Base-by-base conservation (phyloP, 1,139 yeast species). In the Diutina siamensis region DNA sequence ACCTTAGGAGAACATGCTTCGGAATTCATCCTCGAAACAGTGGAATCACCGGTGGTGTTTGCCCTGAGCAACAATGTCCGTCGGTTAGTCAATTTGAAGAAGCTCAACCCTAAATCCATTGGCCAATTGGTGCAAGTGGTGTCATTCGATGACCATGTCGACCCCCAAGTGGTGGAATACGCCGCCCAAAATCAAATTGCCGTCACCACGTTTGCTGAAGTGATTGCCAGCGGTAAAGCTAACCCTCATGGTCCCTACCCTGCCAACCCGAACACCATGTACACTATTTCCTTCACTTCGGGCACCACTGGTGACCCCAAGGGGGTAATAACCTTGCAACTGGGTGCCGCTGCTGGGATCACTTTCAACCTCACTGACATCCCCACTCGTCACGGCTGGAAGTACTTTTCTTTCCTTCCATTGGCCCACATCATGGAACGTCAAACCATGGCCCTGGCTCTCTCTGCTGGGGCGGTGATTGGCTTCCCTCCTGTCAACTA, bases 231-330 rank as follows among this genome's bases (percentile, higher is more conserved):
- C 15, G 49, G 49, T 4, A 7, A 13, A 8, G 13, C 9, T 4
- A 19, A 32, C 15, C 18, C 21, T 18, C 12, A 17, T 13, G 15
- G 18, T 9, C 21, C 36, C n/a, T 41, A 44, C 31, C 57, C 62
- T 4, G 70, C 72, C 15, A 51, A 42, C 5, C 59, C 63, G 1
- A 58, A 60, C 7, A 56, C 68, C 2, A 48, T 65, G 28, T 68
- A 48, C 50, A 65, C 74, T 35, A 64, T 68, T 44, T 65, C 69
- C 35, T 68, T 66, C 48, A 68, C 72, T 20, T 65, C 71, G 2
- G 73, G 73, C 20, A 68, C 73, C 5, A 66, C 72, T 5, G 73
- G 73, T 2, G 51, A 67, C 4, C 71, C 73, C 12, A 68, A 67
- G 51, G 73, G 73, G 2, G 72, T 66, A 4, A 51, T 62, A 47